These are phyloP conservation scores for Chiua sp. DNA, from an alignment of 1,284 basidiomycete species.

Conservation along the genomic window DNA sequence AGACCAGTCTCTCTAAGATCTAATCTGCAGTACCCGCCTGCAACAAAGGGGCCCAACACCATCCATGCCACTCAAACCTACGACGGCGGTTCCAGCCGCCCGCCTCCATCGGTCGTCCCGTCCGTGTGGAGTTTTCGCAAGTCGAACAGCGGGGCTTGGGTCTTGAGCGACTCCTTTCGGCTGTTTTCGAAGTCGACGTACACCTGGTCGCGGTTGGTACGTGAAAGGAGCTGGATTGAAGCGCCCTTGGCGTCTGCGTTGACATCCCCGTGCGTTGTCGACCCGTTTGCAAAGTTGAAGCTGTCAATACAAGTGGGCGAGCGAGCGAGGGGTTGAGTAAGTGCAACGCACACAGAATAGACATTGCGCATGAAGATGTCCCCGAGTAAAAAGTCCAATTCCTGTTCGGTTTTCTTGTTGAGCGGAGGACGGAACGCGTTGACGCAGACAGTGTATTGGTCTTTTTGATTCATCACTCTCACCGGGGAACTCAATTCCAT, in stretches of 20 bases:
- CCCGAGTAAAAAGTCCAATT: constrained; percentile 54
- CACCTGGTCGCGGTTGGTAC: constrained; percentile 40
- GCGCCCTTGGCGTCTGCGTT: constrained; percentile 33
- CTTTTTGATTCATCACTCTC: constrained; percentile 31
- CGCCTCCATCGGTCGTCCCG: constrained; percentile 28
- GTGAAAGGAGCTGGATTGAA: constrained; percentile 46
- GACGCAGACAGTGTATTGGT: constrained; percentile 44
- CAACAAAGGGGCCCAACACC: neutral
- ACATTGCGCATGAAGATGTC: constrained; percentile 58
- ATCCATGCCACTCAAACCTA: neutral
- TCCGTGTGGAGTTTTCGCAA: constrained; percentile 21
- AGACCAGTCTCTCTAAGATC: neutral
- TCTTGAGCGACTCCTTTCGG: constrained; percentile 36
- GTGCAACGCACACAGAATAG: constrained; percentile 50
- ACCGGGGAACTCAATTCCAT: constrained; percentile 46
- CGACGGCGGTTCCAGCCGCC: constrained; percentile 21
- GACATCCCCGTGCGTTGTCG: constrained; percentile 10
- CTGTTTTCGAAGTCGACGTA: constrained; percentile 33
- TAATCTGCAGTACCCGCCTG: neutral
- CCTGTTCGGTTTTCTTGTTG: constrained; percentile 23
- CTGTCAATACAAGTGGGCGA: neutral
- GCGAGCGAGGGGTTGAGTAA: neutral
- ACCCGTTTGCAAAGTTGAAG: constrained; percentile 25
- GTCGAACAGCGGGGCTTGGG: constrained; percentile 35
- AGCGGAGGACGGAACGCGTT: constrained; percentile 37